phyloP scores from a whole-genome alignment of 768 basidiomycete species.

The Russula sp. region DNA sequence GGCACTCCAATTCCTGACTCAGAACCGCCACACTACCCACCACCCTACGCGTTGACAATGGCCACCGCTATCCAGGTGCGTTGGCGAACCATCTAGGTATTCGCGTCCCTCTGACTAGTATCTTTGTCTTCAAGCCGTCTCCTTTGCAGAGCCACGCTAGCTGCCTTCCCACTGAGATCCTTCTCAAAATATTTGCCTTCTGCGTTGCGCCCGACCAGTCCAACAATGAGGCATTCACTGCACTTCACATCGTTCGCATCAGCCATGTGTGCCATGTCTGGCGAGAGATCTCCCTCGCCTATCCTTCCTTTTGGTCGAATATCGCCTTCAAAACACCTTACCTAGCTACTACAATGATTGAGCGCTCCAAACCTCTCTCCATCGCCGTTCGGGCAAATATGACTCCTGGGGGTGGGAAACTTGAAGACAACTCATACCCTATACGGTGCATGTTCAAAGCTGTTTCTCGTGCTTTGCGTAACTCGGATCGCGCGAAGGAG shows the following conservation, averaged over 20 bases:
- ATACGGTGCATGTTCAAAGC: slow-evolving; percentile 21
- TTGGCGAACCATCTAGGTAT: neutral
- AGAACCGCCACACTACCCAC: neutral
- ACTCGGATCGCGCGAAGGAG: slow-evolving; percentile 28
- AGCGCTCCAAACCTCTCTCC: slow-evolving; percentile 25
- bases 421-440: slow-evolving; percentile 15
- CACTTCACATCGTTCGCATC: slow-evolving; percentile 22
- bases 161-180: slow-evolving; percentile 29
- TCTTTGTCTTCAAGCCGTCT: neutral
- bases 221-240: slow-evolving; percentile 20
- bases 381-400: slow-evolving; percentile 27
- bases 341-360: slow-evolving; percentile 30
- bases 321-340: slow-evolving; percentile 27
- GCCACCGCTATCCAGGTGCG: slow-evolving; percentile 17
- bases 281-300: slow-evolving; percentile 28
- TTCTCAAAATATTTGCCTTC: slow-evolving; percentile 29
- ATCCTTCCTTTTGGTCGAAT: slow-evolving; percentile 28
- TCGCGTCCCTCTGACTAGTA: neutral
- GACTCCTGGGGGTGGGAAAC: slow-evolving; percentile 16
- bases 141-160: neutral
- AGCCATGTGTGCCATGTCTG: slow-evolving; percentile 29
- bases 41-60: slow-evolving; percentile 7
- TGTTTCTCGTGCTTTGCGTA: slow-evolving; percentile 29
- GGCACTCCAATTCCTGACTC: neutral
- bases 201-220: slow-evolving; percentile 24